Percentiles rank a stretch among this genome's conserved stretches.
Conservation (phyloP, 108 stramenopile species). For the Fistulifera pelliculosa region DNA sequence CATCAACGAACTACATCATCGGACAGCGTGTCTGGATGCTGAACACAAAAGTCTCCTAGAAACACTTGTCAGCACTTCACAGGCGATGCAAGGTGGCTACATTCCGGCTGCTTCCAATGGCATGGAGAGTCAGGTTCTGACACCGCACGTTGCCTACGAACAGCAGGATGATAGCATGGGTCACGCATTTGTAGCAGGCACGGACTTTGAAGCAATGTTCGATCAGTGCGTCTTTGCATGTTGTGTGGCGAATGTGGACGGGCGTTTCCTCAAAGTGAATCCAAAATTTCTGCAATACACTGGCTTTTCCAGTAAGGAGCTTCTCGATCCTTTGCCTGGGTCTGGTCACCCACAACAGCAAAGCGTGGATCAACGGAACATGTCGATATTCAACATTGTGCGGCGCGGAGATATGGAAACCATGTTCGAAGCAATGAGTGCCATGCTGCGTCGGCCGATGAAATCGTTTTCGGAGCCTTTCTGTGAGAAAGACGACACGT, state of each 20-base stretch:
- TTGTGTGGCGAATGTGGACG: constrained; percentile 68
- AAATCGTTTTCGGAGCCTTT: too few species aligned
- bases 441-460: constrained; percentile 38
- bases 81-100: constrained; percentile 34
- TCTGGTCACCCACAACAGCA: constrained; percentile 5
- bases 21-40: constrained; percentile 41
- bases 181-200: constrained; percentile 44
- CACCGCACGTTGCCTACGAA: constrained; percentile 8
- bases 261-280: constrained; percentile 75
- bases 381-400: constrained; percentile 71
- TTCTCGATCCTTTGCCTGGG: constrained; percentile 14
- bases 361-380: constrained; percentile 18
- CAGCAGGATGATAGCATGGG: constrained; percentile 27
- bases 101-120: constrained; percentile 6
- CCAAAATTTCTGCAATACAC: constrained; percentile 46
- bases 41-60: constrained; percentile 64
- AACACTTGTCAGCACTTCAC: constrained; percentile 48
- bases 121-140: neutral
- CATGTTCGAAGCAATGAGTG: constrained; percentile 67
- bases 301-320: constrained; percentile 30
- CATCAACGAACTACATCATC: constrained; percentile 50
- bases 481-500: neutral
- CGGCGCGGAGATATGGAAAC: constrained; percentile 68
- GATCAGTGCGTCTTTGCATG: constrained; percentile 43
- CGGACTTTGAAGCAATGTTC: constrained; percentile 69